Base-by-base conservation (phyloP, 2,329 filamentous ascomycete genomes). In the Ascochyta fabae region DNA sequence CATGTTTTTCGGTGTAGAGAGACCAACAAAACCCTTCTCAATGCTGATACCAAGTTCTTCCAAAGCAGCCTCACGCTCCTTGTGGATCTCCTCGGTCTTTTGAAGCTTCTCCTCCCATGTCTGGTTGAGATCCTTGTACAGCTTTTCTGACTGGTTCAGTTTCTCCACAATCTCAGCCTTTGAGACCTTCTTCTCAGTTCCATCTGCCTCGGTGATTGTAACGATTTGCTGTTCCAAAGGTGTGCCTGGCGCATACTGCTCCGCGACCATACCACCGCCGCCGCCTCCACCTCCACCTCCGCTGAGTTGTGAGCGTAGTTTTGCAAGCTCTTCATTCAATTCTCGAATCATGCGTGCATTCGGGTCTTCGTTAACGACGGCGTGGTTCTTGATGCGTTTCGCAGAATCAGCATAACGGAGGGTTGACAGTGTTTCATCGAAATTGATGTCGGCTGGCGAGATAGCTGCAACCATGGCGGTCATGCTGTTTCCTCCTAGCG, bases 401-500 rank as follows among this genome's bases (percentile, higher is more conserved):
- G 95, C 95, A 7, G 92, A 97, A 73, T 99, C 94, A 52, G 96
- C 95, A 76, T 99, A 99, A 70, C 96, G 87, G 26, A 99, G 83
- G 0, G 95, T 99, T 73, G 93, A 95, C 16, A 99, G 83, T 0
- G 96, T 99, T 77, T 99, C 95, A 64, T 99, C 95, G 72, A 96
- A 98, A 78, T 99, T 99, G 80, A 98, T 98, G 77, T 99, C 95
- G 50, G 95, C 95, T 4, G 95, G 95, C 70, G 93, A 97, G 72
- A 99, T 97, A 48, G 94, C 94, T 46, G 95, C 96, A 82, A 99
- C 99, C 96, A 99, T 99, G 56, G 95, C 95, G 23, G 95, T 99
- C 91, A 98, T 94, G 75, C 94, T 98, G 82, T 99, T 99, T 70
- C 95, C 95, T 73, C 95, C 95, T 6, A 99, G 79, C 4, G 94